A percentile compares a stretch with the other conserved stretches of the same genome.
phyloP scores from a whole-genome alignment of 257 asterid species.

The Nicotiana undulata region DNA sequence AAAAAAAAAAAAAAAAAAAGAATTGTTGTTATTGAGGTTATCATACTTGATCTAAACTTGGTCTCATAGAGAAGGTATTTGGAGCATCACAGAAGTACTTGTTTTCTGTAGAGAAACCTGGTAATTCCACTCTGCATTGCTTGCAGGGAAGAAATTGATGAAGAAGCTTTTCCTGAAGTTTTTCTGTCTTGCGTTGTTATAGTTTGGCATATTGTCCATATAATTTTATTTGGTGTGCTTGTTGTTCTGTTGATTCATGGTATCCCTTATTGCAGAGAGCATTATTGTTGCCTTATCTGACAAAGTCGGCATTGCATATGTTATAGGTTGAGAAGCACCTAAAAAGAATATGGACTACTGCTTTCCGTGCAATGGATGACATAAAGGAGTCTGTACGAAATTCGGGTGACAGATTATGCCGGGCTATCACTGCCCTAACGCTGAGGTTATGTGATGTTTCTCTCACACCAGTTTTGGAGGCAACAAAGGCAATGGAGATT shows the following conservation, averaged over 20 bases:
- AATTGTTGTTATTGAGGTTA: neutral
- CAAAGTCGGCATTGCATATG: neutral
- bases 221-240: neutral
- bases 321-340: constrained; percentile 81
- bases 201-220: neutral
- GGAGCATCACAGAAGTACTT: neutral
- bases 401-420: constrained; percentile 93
- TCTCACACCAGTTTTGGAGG: constrained; percentile 76
- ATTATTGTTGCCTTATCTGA: constrained; percentile 5
- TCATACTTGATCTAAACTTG: neutral
- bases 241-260: neutral
- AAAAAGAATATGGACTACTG: constrained; percentile 76
- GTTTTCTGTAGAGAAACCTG: neutral
- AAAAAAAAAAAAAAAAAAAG: too few relatives aligned
- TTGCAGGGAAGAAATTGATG: neutral
- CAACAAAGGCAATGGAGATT: constrained; percentile 70
- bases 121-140: neutral
- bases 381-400: constrained; percentile 95
- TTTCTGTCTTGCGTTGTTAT: neutral
- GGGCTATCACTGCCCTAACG: constrained; percentile 73
- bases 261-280: neutral
- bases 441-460: constrained; percentile 85
- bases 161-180: neutral
- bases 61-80: neutral
- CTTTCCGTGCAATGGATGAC: constrained; percentile 97